Percentiles rank a stretch among this genome's conserved stretches.
Conservation (phyloP, 2,329 filamentous ascomycete species). For the Sporothrix pseudoabietina region DNA sequence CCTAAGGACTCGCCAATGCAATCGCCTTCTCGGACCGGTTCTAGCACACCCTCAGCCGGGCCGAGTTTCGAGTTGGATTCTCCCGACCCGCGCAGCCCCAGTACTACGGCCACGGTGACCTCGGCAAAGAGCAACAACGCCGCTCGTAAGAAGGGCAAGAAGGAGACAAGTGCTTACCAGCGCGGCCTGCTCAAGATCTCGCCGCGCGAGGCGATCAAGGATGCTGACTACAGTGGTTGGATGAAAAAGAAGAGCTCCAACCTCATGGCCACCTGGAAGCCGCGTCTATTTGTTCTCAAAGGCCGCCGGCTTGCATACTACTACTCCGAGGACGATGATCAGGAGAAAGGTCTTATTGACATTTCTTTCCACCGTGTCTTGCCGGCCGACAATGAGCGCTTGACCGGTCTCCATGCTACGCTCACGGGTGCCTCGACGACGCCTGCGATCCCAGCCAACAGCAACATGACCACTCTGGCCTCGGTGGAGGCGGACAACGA, state of each 20-base stretch:
- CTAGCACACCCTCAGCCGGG: constrained; percentile 65
- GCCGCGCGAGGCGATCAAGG: constrained; percentile 79
- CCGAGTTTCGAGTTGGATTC: constrained; percentile 80
- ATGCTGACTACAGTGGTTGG: constrained; percentile 94
- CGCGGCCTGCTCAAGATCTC: constrained; percentile 79
- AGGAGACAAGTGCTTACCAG: constrained; percentile 91
- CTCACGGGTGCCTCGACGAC: constrained; percentile 81
- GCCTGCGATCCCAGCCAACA: constrained; percentile 57
- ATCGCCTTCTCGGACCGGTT: constrained; percentile 76
- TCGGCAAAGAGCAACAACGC: constrained; percentile 48
- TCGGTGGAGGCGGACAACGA: constrained; percentile 55
- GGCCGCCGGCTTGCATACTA: constrained; percentile 92
- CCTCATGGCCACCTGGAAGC: constrained; percentile 97
- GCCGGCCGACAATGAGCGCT: constrained; percentile 84
- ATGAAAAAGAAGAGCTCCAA: constrained; percentile 99
- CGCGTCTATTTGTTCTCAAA: constrained; percentile 90
- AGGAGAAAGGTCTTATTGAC: constrained; percentile 94
- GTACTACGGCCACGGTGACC: constrained; percentile 51
- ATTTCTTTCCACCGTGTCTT: constrained; percentile 98
- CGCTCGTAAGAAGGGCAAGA: constrained; percentile 75
- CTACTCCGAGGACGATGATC: constrained; percentile 87
- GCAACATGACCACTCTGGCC: constrained; percentile 51
- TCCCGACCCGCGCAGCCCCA: constrained; percentile 63
- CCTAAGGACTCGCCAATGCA: constrained; percentile 56
- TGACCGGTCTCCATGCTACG: constrained; percentile 88